A percentile compares a stretch with the other conserved stretches of the same genome.
These are phyloP conservation scores for Pestalotiopsis sp. DNA, from an alignment of 2,329 filamentous ascomycete species.

Conservation along the genomic window DNA sequence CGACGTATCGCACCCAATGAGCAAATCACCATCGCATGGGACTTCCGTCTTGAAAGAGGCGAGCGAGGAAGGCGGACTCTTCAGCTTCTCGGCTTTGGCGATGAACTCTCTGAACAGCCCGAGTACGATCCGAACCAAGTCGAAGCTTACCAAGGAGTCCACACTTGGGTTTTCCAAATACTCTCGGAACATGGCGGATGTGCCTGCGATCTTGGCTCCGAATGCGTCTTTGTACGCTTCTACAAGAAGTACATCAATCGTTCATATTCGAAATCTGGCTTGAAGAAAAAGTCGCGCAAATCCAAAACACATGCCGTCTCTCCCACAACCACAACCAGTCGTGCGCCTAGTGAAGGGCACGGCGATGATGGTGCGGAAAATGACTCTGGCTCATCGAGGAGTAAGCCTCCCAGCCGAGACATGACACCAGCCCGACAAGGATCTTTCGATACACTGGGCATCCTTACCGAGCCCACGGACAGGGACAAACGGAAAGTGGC, in stretches of 20 bases:
- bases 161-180: slow-evolving; percentile 68
- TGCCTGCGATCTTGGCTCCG: slow-evolving; percentile 67
- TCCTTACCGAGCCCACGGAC: slow-evolving; percentile 66
- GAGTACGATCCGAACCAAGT: slow-evolving; percentile 60
- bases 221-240: slow-evolving; percentile 67
- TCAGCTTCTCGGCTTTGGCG: slow-evolving; percentile 62
- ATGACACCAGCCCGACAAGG: slow-evolving; percentile 64
- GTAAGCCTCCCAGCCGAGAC: slow-evolving; percentile 69
- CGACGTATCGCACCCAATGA: slow-evolving; percentile 69
- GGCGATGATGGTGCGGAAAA: slow-evolving; percentile 57
- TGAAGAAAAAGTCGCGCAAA: slow-evolving; percentile 54
- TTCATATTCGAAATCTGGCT: slow-evolving; percentile 40
- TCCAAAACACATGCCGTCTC: slow-evolving; percentile 58
- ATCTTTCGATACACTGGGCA: slow-evolving; percentile 60
- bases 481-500: slow-evolving; percentile 69
- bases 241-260: slow-evolving; percentile 59
- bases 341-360: slow-evolving; percentile 65
- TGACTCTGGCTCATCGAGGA: slow-evolving; percentile 59
- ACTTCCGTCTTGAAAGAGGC: slow-evolving; percentile 64
- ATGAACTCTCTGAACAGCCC: slow-evolving; percentile 52
- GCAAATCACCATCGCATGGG: slow-evolving; percentile 69
- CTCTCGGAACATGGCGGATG: slow-evolving; percentile 80
- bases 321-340: slow-evolving; percentile 65
- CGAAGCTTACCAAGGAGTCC: slow-evolving; percentile 60
- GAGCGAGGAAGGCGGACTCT: slow-evolving; percentile 53